Conservation (phyloP, 805 yeast species). For the Nakazawaea anatomiae region DNA sequence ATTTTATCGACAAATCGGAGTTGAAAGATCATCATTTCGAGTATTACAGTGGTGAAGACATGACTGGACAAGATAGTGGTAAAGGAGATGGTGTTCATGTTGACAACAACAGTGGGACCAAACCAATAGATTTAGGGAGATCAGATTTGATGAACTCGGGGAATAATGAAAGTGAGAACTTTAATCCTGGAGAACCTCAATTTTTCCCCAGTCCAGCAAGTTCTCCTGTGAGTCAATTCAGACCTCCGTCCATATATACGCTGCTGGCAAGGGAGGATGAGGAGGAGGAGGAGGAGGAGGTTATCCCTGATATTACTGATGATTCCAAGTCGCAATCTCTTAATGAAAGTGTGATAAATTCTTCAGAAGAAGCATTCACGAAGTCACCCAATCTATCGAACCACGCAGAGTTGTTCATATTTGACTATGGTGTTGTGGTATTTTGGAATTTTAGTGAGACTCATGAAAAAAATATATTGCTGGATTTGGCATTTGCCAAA, state of each 20-base stretch:
- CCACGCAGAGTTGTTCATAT: constrained; percentile 84
- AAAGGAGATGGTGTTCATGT: not conserved
- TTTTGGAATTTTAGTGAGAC: constrained; percentile 94
- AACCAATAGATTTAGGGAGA: constrained; percentile 8
- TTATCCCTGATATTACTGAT: not conserved
- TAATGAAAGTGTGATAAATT: not conserved
- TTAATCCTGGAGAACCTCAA: constrained; percentile 92
- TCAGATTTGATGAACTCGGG: constrained; percentile 19
- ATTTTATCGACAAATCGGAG: constrained; percentile 72
- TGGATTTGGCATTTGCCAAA: constrained; percentile 77
- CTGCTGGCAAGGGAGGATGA: not conserved
- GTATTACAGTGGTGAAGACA: constrained; percentile 63
- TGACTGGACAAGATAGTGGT: not conserved
- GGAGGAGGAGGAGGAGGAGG: not conserved
- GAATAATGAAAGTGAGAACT: constrained; percentile 28
- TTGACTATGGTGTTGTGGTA: constrained; percentile 93
- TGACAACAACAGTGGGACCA: not conserved
- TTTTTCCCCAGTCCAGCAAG: constrained; percentile 48
- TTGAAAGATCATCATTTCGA: constrained; percentile 90
- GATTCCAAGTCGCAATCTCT: not conserved
- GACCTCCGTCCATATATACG: not conserved
- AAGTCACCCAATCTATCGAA: constrained; percentile 40
- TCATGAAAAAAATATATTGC: constrained; percentile 89
- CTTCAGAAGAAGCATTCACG: not conserved
- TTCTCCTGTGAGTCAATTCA: constrained; percentile 20